Evolutionary conservation across 495 filamentous ascomycete genomes (phyloP).

Genomic region (Penicillium steckii): DNA sequence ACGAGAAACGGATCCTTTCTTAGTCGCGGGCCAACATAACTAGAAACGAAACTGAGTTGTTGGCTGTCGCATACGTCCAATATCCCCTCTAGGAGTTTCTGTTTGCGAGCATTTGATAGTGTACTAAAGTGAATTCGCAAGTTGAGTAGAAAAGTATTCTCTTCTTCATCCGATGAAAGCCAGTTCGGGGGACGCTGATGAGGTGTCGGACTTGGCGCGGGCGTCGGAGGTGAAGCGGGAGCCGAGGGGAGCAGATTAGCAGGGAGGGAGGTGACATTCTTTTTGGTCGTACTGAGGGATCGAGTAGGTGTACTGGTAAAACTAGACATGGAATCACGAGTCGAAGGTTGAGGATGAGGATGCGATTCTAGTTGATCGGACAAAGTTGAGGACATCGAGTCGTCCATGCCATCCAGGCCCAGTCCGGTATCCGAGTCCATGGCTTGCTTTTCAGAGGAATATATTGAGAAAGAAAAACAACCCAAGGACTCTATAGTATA

Average conservation of each 20-base stretch:
- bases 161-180: constrained; percentile 56
- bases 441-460: not conserved
- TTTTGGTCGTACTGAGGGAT: constrained; percentile 53
- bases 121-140: constrained; percentile 55
- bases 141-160: constrained; percentile 54
- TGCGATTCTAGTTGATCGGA: constrained; percentile 34
- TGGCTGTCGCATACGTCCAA: constrained; percentile 91
- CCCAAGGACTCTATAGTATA: too few relatives aligned
- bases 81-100: constrained; percentile 74
- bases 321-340: constrained; percentile 33
- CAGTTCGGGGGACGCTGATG: constrained; percentile 59
- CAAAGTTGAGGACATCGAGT: constrained; percentile 32
- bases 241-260: constrained; percentile 63
- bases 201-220: constrained; percentile 66
- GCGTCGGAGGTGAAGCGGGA: constrained; percentile 67
- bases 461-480: too few relatives aligned
- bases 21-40: constrained; percentile 85
- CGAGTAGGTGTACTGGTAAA: constrained; percentile 43
- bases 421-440: constrained; percentile 35
- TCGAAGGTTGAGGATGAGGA: constrained; percentile 29
- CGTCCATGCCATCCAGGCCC: constrained; percentile 27
- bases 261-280: constrained; percentile 50
- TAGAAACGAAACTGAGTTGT: constrained; percentile 90
- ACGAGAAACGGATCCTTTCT: constrained; percentile 94
- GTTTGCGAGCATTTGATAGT: constrained; percentile 53